phyloP scores from a whole-genome alignment of 1,284 basidiomycete genomes.

The Trametes polyzona region DNA sequence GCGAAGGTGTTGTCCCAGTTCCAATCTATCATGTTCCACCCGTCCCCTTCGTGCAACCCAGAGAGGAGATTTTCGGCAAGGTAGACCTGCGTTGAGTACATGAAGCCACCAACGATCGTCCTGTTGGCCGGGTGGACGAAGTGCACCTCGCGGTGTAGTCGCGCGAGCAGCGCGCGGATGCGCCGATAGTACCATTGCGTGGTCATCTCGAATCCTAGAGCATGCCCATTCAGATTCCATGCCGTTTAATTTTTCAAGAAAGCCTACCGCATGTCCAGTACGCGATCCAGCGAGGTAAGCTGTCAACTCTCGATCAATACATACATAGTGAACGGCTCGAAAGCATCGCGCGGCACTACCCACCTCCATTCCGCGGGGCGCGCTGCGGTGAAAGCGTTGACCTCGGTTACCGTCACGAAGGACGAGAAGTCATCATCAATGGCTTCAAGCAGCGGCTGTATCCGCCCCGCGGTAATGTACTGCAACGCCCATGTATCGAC shows the following conservation, averaged over 20 bases:
- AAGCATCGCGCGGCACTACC: too few relatives aligned
- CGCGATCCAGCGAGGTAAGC: constrained; percentile 25
- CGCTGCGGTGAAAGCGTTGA: constrained; percentile 33
- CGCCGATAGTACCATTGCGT: constrained; percentile 21
- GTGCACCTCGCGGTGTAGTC: neutral
- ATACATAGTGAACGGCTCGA: neutral
- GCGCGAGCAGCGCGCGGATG: constrained; percentile 11
- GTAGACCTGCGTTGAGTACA: neutral
- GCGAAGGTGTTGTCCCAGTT: constrained; percentile 5
- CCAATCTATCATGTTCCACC: neutral
- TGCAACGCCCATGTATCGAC: constrained; percentile 28
- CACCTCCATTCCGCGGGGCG: constrained; percentile 38
- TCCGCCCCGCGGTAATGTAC: constrained; percentile 26
- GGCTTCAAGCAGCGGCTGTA: constrained; percentile 33
- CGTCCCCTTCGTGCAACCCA: neutral
- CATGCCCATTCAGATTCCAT: too few relatives aligned
- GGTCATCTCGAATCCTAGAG: constrained; percentile 18
- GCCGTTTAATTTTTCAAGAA: too few relatives aligned
- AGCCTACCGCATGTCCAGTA: constrained; percentile 26
- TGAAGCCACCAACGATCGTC: neutral
- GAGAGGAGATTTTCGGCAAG: constrained; percentile 7
- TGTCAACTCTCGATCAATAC: neutral
- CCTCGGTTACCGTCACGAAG: constrained; percentile 38
- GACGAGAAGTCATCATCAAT: constrained; percentile 39
- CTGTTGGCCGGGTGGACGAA: neutral